Percentiles rank a stretch among this genome's conserved stretches.
Conservation (phyloP, 2,329 filamentous ascomycete species). For the Phyllosticta citriasiana region DNA sequence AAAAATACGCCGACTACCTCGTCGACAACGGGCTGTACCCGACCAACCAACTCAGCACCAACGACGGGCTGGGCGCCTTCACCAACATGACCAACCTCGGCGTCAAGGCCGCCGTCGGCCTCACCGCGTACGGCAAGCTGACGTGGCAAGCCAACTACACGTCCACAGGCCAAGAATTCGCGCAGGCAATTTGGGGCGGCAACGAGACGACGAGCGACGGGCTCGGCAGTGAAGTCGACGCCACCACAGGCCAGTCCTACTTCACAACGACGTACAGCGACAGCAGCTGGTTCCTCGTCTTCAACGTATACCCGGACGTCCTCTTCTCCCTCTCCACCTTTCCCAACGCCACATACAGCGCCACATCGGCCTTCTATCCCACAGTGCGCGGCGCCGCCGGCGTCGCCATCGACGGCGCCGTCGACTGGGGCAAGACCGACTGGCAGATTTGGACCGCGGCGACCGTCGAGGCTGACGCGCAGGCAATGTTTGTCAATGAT, state of each 20-base stretch:
- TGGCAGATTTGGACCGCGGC: constrained; percentile 37
- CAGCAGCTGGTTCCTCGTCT: constrained; percentile 28
- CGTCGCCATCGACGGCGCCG: constrained; percentile 30
- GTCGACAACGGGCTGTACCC: constrained; percentile 31
- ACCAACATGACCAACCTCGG: constrained; percentile 39
- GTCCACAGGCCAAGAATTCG: constrained; percentile 23
- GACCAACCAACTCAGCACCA: constrained; percentile 31
- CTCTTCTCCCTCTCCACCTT: constrained; percentile 32
- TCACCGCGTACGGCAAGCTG: constrained; percentile 36
- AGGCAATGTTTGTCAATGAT: constrained; percentile 27
- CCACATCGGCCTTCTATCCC: constrained; percentile 29
- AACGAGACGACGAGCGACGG: constrained; percentile 5
- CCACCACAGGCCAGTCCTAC: constrained; percentile 23
- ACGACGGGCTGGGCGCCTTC: constrained; percentile 32
- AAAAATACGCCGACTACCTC: constrained; percentile 33
- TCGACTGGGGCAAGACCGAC: constrained; percentile 35
- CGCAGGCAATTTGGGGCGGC: constrained; percentile 6
- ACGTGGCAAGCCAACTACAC: constrained; percentile 29
- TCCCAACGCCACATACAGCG: constrained; percentile 24
- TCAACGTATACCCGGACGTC: constrained; percentile 34
- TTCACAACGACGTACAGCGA: constrained; percentile 32
- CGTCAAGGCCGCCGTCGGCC: constrained; percentile 37
- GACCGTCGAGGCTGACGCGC: constrained; percentile 8
- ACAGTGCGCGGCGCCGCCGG: constrained; percentile 27
- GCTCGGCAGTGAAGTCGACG: constrained; percentile 5